Evolutionary conservation across 1,139 yeast species (phyloP), one percentile per base, ranked within the genome.

Genomic region (Zhuliangozyma blackwelliae): DNA sequence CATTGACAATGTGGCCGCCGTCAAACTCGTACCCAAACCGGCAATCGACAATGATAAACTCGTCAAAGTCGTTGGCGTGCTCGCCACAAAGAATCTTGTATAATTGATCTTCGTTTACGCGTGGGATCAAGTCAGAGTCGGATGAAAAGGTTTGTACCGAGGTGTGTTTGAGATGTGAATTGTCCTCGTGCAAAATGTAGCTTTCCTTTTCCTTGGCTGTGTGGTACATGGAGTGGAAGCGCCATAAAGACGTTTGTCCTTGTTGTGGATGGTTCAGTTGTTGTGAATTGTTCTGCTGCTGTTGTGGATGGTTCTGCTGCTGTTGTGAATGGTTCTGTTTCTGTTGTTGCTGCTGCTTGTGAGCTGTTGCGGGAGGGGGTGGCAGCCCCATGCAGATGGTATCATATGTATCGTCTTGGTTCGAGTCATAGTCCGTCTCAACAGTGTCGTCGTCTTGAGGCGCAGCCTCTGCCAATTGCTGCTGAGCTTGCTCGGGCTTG

Each of bases 1-100:
- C 95, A 32, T 86, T 82, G 31, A 71, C 75, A 34, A 92, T 87
- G 59, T 94, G 98, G 25, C 98, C 98, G 22, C 98, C 97, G 28
- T 75, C 71, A 57, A 65, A 94, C 60, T 92, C 98, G 63, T 92
- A 92, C 50, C 82, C 88, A 54, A 92, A 92, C 35, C 98, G 75
- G 56, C 97, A 89, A 61, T 92, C 98, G 10, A 94, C 69, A 27
- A 92, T 65, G 7, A 77, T 51, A 35, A 76, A 67, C 28, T 79
- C 77, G 46, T 81, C 82, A 55, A 82, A 90, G 34, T 66, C 66
- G 25, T 71, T 62, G 12, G 58, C 48, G 55, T 73, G 76, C 11
- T 68, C 56, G 31, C 89, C 85, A 41, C 73, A 75, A 28, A 89
- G 58, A 29, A 90, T 75, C 31, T 71, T 71, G 45, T 76, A 71